Percentiles rank a stretch among this genome's conserved stretches.
Conservation (phyloP, 2,329 filamentous ascomycete species). For the Aspergillus felis region DNA sequence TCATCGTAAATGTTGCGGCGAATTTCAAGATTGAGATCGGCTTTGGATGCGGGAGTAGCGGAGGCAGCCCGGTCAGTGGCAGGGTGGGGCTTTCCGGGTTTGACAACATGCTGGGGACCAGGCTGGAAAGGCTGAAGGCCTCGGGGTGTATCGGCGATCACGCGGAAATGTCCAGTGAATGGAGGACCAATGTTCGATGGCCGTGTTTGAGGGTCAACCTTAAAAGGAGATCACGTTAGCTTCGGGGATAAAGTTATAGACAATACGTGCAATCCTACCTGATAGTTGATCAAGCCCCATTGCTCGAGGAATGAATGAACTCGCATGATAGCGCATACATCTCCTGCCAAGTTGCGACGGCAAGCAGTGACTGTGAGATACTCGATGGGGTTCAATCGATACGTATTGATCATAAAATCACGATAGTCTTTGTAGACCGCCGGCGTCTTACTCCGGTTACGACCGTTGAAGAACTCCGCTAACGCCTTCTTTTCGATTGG, state of each 20-base stretch:
- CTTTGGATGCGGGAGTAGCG: conserved; percentile 64
- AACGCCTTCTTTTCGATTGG: conserved; percentile 89
- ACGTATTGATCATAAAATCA: conserved; percentile 99
- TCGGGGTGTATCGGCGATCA: conserved; percentile 91
- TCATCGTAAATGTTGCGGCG: conserved; percentile 94
- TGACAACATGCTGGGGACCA: conserved; percentile 67
- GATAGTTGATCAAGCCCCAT: conserved; percentile 98
- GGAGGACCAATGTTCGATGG: conserved; percentile 94
- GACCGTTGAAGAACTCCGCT: conserved; percentile 96
- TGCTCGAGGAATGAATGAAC: conserved; percentile 97
- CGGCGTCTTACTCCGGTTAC: conserved; percentile 96
- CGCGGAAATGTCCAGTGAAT: conserved; percentile 95
- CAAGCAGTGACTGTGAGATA: conserved; percentile 97
- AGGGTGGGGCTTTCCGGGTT: conserved; percentile 57
- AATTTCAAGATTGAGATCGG: conserved; percentile 85
- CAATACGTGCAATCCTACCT: conserved; percentile 56
- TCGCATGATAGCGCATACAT: conserved; percentile 98
- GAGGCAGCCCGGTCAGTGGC: conserved; percentile 70
- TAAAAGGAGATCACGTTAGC: conserved; percentile 4
- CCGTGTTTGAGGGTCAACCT: conserved; percentile 95
- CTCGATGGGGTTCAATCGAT: conserved; percentile 89
- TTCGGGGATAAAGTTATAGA: conserved; percentile 1
- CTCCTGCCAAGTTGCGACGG: conserved; percentile 87
- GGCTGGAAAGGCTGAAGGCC: conserved; percentile 95
- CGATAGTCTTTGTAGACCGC: conserved; percentile 98